These are phyloP conservation scores for Populus davidiana DNA, from an alignment of 345 rosid species.

Conservation along the genomic window DNA sequence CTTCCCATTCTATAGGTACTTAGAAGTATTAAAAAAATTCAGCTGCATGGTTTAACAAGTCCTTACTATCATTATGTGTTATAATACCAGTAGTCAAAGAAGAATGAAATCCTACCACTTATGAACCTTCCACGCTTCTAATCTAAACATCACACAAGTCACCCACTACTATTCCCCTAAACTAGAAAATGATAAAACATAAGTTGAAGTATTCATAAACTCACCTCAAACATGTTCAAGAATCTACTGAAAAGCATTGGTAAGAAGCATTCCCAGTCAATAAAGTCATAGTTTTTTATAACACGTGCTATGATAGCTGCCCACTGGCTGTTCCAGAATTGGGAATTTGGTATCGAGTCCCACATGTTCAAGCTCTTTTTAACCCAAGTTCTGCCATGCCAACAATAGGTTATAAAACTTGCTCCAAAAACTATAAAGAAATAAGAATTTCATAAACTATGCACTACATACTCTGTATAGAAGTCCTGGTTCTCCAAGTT, in stretches of 20 bases:
- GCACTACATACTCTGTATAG: conserved; percentile 69
- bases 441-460: conserved; percentile 8
- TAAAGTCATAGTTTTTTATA: conserved; percentile 65
- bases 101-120: neutral
- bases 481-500: conserved; percentile 79
- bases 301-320: conserved; percentile 80
- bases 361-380: conserved; percentile 63
- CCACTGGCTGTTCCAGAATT: conserved; percentile 99
- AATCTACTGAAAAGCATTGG: conserved; percentile 73
- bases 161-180: neutral
- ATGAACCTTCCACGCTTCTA: neutral
- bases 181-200: neutral
- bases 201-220: conserved; percentile 20
- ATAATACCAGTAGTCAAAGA: neutral
- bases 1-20: neutral
- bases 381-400: conserved; percentile 71
- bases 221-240: conserved; percentile 97
- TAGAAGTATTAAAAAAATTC: neutral
- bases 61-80: neutral
- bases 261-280: conserved; percentile 76
- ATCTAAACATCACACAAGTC: neutral
- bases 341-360: conserved; percentile 95
- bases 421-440: conserved; percentile 14
- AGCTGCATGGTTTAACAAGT: neutral
- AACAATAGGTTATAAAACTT: conserved; percentile 19